Evolutionary conservation across 2,329 filamentous ascomycete species (phyloP).

Genomic region (Plenodomus tracheiphilus): DNA sequence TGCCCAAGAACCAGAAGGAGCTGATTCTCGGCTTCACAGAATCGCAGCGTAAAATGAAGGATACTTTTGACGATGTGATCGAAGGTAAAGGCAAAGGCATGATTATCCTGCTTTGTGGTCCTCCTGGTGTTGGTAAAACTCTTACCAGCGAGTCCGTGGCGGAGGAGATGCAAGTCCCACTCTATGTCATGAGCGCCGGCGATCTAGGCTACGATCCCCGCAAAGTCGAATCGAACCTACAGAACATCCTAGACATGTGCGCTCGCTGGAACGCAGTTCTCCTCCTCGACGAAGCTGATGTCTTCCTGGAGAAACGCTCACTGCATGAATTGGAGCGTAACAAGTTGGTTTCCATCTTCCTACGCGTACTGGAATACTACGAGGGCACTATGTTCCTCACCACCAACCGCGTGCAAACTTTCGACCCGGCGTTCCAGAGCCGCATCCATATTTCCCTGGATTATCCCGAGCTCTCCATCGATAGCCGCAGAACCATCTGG

Average conservation of each 20-base stretch:
- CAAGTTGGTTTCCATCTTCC: slow-evolving; percentile 45
- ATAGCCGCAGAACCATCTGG: slow-evolving; percentile 44
- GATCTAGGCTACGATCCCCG: slow-evolving; percentile 65
- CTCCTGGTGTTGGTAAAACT: slow-evolving; percentile 32
- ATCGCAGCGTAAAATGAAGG: slow-evolving; percentile 60
- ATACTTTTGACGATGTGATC: slow-evolving; percentile 50
- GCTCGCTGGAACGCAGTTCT: slow-evolving; percentile 62
- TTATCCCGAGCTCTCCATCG: slow-evolving; percentile 30
- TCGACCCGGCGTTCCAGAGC: slow-evolving; percentile 37
- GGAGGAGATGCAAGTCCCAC: slow-evolving; percentile 22
- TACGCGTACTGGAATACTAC: slow-evolving; percentile 40
- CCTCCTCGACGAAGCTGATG: slow-evolving; percentile 75
- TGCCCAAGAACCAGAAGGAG: slow-evolving; percentile 27
- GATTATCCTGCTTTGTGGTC: slow-evolving; percentile 31
- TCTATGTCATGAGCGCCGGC: slow-evolving; percentile 77
- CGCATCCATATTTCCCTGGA: slow-evolving; percentile 37
- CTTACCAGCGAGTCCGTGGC: slow-evolving; percentile 27
- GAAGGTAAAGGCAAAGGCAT: slow-evolving; percentile 45
- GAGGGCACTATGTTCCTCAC: slow-evolving; percentile 42
- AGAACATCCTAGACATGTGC: slow-evolving; percentile 81
- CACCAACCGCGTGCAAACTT: slow-evolving; percentile 38
- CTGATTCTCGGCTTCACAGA: slow-evolving; percentile 66
- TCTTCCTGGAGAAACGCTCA: slow-evolving; percentile 55
- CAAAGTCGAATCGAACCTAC: slow-evolving; percentile 70
- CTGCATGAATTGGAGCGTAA: slow-evolving; percentile 40